Conservation (phyloP, 2,329 filamentous ascomycete species). For the Hyphodiscus sp. region DNA sequence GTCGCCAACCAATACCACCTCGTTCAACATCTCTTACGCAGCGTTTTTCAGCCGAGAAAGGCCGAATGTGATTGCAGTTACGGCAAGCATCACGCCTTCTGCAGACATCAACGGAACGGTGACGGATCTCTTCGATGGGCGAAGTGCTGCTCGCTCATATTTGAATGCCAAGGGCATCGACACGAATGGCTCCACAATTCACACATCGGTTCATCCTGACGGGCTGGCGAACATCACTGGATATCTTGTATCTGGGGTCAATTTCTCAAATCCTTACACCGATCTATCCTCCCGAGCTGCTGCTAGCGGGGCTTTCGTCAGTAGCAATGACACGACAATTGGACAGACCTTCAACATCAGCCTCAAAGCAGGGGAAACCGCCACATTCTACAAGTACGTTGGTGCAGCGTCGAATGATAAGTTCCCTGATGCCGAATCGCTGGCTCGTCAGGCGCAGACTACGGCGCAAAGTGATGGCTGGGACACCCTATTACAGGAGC, state of each 20-base stretch:
- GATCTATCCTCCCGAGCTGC: constrained; percentile 29
- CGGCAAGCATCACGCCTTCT: constrained; percentile 50
- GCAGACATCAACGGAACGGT: constrained; percentile 49
- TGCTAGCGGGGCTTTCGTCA: constrained; percentile 38
- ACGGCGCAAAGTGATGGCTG: constrained; percentile 48
- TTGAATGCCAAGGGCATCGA: constrained; percentile 51
- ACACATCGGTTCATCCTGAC: constrained; percentile 56
- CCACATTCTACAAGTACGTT: constrained; percentile 59
- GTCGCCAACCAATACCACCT: constrained; percentile 44
- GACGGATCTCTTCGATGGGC: constrained; percentile 62
- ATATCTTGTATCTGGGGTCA: constrained; percentile 47
- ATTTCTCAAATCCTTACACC: constrained; percentile 30
- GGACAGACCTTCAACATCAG: constrained; percentile 51
- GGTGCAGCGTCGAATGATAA: constrained; percentile 64
- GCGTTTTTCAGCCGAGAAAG: constrained; percentile 42
- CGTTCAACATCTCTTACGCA: constrained; percentile 55
- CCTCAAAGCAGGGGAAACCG: constrained; percentile 45
- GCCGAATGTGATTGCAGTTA: constrained; percentile 38
- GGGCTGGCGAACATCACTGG: constrained; percentile 58
- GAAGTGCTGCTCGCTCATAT: constrained; percentile 58
- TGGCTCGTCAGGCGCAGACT: constrained; percentile 49
- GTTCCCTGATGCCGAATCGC: constrained; percentile 48
- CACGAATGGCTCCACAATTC: constrained; percentile 47
- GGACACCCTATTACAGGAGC: constrained; percentile 44
- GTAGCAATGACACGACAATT: constrained; percentile 55